Conservation (phyloP, 208 protist genomes). For the Zelonia costaricensis region DNA sequence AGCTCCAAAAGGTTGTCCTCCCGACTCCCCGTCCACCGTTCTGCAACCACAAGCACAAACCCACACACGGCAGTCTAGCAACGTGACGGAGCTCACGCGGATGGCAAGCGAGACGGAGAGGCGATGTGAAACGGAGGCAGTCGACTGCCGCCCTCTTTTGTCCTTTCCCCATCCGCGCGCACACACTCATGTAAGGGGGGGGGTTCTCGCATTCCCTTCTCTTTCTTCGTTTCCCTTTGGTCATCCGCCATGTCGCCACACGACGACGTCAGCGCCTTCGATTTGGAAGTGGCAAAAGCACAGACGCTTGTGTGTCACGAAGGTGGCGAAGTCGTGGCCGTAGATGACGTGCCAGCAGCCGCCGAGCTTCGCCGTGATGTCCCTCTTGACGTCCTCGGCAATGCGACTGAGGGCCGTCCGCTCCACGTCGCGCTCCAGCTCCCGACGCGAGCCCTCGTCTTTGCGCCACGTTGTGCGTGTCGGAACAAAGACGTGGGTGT, state of each 20-base stretch:
- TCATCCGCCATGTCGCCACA: slow-evolving; percentile 82
- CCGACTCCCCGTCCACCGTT: too few species aligned
- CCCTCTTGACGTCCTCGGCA: slow-evolving; percentile 61
- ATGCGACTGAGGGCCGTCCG: slow-evolving; percentile 68
- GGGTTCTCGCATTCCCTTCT: background rate
- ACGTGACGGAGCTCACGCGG: too few species aligned
- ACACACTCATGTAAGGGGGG: too few species aligned
- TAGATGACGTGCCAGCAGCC: slow-evolving; percentile 89
- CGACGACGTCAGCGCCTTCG: slow-evolving; percentile 77
- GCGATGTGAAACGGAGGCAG: too few species aligned
- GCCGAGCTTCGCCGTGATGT: slow-evolving; percentile 51
- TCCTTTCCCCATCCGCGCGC: too few species aligned
- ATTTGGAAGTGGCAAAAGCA: slow-evolving; percentile 83
- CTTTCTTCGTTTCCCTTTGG: background rate
- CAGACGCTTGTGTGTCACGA: slow-evolving; percentile 71
- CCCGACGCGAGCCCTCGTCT: slow-evolving; percentile 68
- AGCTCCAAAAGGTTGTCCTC: too few species aligned
- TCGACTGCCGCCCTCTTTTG: background rate
- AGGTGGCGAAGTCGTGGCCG: slow-evolving; percentile 77
- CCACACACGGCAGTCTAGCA: too few species aligned
- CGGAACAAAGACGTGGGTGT: slow-evolving; percentile 65
- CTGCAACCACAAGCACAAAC: too few species aligned
- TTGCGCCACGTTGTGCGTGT: slow-evolving; percentile 86
- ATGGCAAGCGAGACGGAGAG: too few species aligned
- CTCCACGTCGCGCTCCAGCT: slow-evolving; percentile 82